Conservation (phyloP, 2,329 filamentous ascomycete species). For the Thelonectria olida region DNA sequence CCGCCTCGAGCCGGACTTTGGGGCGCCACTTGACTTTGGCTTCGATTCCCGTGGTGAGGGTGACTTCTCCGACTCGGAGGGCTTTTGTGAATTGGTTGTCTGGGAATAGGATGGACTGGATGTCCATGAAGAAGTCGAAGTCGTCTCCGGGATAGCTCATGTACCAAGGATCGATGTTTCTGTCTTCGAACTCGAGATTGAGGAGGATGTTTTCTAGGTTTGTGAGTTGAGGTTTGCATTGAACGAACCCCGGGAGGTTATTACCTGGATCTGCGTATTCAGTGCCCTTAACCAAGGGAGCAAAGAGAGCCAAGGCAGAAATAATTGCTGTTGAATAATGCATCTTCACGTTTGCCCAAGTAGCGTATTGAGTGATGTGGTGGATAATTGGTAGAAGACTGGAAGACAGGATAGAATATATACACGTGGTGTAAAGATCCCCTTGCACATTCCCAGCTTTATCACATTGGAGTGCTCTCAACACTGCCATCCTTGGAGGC, state of each 20-base stretch:
- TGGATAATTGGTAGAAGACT: no score
- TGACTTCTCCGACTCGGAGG: conserved; percentile 7
- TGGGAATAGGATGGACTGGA: not conserved
- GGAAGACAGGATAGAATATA: no score
- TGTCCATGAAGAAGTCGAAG: conserved; percentile 3
- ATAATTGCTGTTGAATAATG: not conserved
- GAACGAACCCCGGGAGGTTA: no score
- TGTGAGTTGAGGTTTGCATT: not conserved
- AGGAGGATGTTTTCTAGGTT: not conserved
- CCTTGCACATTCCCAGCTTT: no score
- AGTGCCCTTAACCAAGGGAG: not conserved
- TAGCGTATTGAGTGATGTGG: not conserved
- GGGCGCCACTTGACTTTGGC: not conserved
- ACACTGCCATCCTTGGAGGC: no score
- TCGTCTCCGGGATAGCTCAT: not conserved
- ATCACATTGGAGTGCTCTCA: no score
- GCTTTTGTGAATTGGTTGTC: not conserved
- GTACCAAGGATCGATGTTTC: not conserved
- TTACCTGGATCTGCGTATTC: not conserved
- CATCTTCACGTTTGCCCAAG: no score
- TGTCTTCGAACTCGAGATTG: not conserved
- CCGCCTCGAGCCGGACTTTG: not conserved
- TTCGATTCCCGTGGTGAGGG: not conserved
- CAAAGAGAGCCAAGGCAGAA: not conserved
- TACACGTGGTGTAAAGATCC: not conserved